Conservation (phyloP, 2,329 filamentous ascomycete genomes). For the Keithomyces neogunnii region DNA sequence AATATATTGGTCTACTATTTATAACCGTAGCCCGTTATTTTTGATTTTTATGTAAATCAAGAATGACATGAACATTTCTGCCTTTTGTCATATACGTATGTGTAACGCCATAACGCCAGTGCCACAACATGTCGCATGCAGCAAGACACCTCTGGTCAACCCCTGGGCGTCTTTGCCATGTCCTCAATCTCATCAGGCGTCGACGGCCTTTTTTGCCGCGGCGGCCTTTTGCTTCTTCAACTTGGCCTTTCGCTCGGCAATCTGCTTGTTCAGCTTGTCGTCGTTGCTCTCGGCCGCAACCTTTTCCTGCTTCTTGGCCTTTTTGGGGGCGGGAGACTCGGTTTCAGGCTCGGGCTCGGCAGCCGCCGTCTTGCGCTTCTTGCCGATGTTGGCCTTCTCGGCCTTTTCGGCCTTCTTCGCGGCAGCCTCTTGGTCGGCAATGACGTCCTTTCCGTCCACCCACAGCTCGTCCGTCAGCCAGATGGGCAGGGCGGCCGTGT, state of each 20-base stretch:
- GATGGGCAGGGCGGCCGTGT: slow-evolving; percentile 83
- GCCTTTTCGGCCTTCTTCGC: slow-evolving; percentile 39
- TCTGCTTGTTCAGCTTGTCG: slow-evolving; percentile 47
- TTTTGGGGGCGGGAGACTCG: slow-evolving; percentile 32
- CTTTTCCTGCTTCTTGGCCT: slow-evolving; percentile 23
- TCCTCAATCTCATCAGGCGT: slow-evolving; percentile 23
- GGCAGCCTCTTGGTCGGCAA: slow-evolving; percentile 51
- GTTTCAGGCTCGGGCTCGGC: slow-evolving; percentile 20
- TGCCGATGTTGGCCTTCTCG: slow-evolving; percentile 52
- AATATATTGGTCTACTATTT: no score
- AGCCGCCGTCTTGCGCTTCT: slow-evolving; percentile 51
- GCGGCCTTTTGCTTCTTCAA: slow-evolving; percentile 52
- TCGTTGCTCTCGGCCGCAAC: slow-evolving; percentile 38
- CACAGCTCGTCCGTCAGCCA: slow-evolving; percentile 92
- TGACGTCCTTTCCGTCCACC: slow-evolving; percentile 66
- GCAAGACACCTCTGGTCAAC: not conserved
- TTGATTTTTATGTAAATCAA: not conserved
- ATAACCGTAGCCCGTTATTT: no score
- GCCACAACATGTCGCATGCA: slow-evolving; percentile 12
- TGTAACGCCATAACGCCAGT: slow-evolving; percentile 26
- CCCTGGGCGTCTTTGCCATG: slow-evolving; percentile 2
- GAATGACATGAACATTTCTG: slow-evolving; percentile 1
- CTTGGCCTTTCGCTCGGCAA: slow-evolving; percentile 48
- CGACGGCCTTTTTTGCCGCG: slow-evolving; percentile 42
- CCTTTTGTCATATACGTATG: slow-evolving; percentile 4